phyloP scores from a whole-genome alignment of 2,329 filamentous ascomycete genomes.

The Phoma sp. region DNA sequence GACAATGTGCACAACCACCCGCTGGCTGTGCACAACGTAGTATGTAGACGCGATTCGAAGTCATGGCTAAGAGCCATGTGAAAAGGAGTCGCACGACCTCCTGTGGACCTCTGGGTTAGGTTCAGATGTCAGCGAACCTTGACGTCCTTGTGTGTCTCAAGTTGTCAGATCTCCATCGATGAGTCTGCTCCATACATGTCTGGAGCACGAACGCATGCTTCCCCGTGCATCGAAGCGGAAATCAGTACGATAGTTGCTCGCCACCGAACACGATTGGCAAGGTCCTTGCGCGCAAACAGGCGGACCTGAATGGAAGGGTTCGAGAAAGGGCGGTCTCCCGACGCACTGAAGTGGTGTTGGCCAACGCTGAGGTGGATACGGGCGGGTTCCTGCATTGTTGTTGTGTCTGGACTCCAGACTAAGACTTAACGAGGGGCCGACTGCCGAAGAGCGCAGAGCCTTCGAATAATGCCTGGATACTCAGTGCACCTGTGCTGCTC shows the following conservation, averaged over 20 bases:
- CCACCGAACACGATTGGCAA: background rate
- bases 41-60: background rate
- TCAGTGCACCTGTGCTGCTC: background rate
- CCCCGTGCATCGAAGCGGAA: background rate
- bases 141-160: background rate
- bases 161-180: background rate
- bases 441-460: conserved; percentile 4
- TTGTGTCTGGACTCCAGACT: conserved; percentile 16
- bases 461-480: background rate
- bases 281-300: conserved; percentile 5
- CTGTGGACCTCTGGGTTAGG: background rate
- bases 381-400: conserved; percentile 16
- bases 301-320: conserved; percentile 1
- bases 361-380: conserved; percentile 10
- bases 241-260: background rate
- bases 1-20: conserved; percentile 19
- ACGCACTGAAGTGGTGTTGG: conserved; percentile 12
- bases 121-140: background rate
- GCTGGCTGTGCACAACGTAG: conserved; percentile 11
- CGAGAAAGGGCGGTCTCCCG: conserved; percentile 7
- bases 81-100: background rate
- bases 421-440: conserved; percentile 10
- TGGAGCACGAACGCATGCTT: too few relatives aligned
- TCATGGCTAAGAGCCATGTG: background rate
- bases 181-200: background rate